Conservation (phyloP, 441 rosid genomes). For the Pelargonium citronellum region DNA sequence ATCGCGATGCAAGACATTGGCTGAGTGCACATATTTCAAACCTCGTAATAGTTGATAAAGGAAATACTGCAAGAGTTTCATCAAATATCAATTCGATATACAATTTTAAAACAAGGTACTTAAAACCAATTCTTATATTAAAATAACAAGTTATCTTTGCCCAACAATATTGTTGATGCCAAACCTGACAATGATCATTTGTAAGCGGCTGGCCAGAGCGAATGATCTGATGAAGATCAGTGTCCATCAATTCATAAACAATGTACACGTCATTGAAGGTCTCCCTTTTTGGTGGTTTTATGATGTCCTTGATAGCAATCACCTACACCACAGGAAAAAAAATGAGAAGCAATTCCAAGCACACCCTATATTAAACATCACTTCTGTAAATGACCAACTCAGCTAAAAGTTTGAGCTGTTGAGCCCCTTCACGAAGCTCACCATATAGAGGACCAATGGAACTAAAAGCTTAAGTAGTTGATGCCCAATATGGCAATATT, state of each 20-base stretch:
- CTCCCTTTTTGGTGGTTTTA: slow-evolving; percentile 73
- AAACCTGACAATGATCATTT: slow-evolving; percentile 85
- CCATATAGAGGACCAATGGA: too few species aligned
- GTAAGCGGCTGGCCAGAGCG: slow-evolving; percentile 68
- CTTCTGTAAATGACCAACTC: too few species aligned
- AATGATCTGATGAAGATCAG: slow-evolving; percentile 83
- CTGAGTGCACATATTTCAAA: slow-evolving; percentile 86
- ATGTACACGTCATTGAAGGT: slow-evolving; percentile 89
- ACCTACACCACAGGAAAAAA: slow-evolving; percentile 39
- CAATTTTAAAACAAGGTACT: slow-evolving; percentile 18
- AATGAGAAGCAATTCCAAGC: not conserved
- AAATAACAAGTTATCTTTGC: not conserved
- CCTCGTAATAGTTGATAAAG: slow-evolving; percentile 87
- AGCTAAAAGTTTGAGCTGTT: too few species aligned
- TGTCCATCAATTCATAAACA: slow-evolving; percentile 85
- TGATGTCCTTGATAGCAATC: slow-evolving; percentile 75
- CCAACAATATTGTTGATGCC: slow-evolving; percentile 1
- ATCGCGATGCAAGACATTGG: slow-evolving; percentile 85
- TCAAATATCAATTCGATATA: slow-evolving; percentile 10
- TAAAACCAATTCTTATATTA: not conserved
- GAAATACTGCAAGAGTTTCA: slow-evolving; percentile 58
- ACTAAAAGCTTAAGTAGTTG: too few species aligned
- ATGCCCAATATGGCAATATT: too few species aligned
- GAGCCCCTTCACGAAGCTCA: too few species aligned
- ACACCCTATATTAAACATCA: not conserved